phyloP scores from a whole-genome alignment of 495 filamentous ascomycete genomes.

The Hypoxylon cercidicola region DNA sequence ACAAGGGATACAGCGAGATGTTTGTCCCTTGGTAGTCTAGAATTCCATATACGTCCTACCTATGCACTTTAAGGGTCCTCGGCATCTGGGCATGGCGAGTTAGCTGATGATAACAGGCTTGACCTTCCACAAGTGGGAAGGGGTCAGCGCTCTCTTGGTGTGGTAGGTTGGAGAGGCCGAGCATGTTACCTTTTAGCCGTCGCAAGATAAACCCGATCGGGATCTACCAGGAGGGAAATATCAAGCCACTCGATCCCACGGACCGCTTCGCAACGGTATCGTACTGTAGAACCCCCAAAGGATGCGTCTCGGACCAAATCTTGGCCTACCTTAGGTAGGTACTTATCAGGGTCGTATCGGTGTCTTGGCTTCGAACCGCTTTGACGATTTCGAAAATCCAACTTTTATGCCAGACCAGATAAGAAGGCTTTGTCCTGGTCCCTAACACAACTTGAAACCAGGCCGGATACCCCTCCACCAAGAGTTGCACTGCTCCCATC shows the following conservation, averaged over 20 bases:
- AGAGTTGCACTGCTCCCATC: too few relatives aligned
- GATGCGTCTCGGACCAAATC: background rate
- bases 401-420: too few relatives aligned
- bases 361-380: too few relatives aligned
- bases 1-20: background rate
- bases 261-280: background rate
- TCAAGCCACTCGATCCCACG: background rate
- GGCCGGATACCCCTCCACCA: too few relatives aligned
- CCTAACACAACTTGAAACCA: too few relatives aligned
- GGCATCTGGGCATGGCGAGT: constrained; percentile 6
- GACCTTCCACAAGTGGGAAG: constrained; percentile 27
- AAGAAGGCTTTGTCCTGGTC: too few relatives aligned
- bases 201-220: constrained; percentile 6
- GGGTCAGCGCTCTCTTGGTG: background rate
- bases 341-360: too few relatives aligned
- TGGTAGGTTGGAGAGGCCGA: background rate
- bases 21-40: background rate
- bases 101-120: constrained; percentile 6
- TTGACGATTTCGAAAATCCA: too few relatives aligned
- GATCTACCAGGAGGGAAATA: background rate
- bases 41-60: background rate
- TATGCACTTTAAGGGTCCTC: constrained; percentile 5
- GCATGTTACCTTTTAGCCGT: constrained; percentile 21
- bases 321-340: too few relatives aligned
- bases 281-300: background rate